Conservation (phyloP, 2,329 filamentous ascomycete species). For the Pseudogymnoascus sp. region DNA sequence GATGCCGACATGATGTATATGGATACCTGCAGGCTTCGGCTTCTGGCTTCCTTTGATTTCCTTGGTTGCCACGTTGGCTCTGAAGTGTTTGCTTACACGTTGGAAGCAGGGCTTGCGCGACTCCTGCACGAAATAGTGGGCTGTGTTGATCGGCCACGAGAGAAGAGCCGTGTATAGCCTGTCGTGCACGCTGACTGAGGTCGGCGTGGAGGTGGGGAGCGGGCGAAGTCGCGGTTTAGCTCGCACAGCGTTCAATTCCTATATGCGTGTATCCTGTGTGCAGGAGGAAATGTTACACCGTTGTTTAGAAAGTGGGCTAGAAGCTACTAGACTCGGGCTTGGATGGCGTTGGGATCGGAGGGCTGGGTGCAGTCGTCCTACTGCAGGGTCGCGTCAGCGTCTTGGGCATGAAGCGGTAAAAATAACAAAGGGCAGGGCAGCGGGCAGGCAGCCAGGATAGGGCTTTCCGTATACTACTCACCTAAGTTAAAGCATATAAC, state of each 20-base stretch:
- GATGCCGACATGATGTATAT: conserved; percentile 93
- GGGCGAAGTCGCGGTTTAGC: conserved; percentile 4
- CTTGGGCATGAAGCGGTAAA: conserved; percentile 8
- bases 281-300: conserved; percentile 9
- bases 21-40: conserved; percentile 41
- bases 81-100: conserved; percentile 20
- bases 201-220: conserved; percentile 3
- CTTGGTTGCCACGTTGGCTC: conserved; percentile 27
- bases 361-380: conserved; percentile 15
- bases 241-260: conserved; percentile 7
- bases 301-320: conserved; percentile 6
- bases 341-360: conserved; percentile 9
- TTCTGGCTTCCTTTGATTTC: conserved; percentile 22
- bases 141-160: conserved; percentile 19
- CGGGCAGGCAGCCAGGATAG: neutral
- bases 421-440: neutral
- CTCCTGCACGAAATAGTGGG: conserved; percentile 7
- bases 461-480: neutral
- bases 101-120: conserved; percentile 17
- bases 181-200: neutral
- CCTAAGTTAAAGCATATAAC: neutral
- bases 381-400: conserved; percentile 20
- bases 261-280: conserved; percentile 10
- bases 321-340: conserved; percentile 8
- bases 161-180: conserved; percentile 5